phyloP scores from a whole-genome alignment of 257 asterid species.

The Henckelia pumila region DNA sequence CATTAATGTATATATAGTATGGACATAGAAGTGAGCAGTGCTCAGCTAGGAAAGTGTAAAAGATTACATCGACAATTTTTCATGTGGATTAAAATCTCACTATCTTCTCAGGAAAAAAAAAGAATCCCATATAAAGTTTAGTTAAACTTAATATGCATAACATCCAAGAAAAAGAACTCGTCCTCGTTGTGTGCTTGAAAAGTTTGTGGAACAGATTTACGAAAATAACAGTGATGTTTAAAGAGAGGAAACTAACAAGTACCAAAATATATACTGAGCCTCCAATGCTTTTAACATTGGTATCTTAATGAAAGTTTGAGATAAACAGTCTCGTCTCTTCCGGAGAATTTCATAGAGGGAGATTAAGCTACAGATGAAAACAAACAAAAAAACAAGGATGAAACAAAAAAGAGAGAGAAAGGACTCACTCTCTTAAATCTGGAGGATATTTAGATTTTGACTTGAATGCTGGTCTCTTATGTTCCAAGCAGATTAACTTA shows the following conservation, averaged over 20 bases:
- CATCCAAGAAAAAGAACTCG: background rate
- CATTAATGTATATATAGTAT: background rate
- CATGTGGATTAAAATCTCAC: background rate
- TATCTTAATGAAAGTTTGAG: background rate
- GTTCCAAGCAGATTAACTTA: constrained; percentile 63
- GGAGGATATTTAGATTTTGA: constrained; percentile 74
- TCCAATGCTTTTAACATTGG: background rate
- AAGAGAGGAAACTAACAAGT: background rate
- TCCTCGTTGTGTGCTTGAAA: background rate
- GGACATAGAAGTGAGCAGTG: background rate
- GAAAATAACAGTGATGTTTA: background rate
- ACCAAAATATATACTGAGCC: background rate
- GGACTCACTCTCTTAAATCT: constrained; percentile 77
- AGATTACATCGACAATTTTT: background rate
- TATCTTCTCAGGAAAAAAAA: background rate
- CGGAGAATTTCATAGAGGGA: background rate
- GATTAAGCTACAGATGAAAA: background rate
- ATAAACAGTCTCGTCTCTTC: background rate
- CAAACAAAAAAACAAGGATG: background rate
- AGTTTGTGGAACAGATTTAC: background rate
- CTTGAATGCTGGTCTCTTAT: constrained; percentile 77
- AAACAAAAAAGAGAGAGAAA: background rate
- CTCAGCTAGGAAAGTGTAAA: background rate
- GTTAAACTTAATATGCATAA: background rate
- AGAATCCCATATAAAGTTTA: background rate